A percentile compares a stretch with the other conserved stretches of the same genome.
These are phyloP conservation scores for Iodosphaeria phyllophila DNA, from an alignment of 2,329 filamentous ascomycete species.

Conservation along the genomic window DNA sequence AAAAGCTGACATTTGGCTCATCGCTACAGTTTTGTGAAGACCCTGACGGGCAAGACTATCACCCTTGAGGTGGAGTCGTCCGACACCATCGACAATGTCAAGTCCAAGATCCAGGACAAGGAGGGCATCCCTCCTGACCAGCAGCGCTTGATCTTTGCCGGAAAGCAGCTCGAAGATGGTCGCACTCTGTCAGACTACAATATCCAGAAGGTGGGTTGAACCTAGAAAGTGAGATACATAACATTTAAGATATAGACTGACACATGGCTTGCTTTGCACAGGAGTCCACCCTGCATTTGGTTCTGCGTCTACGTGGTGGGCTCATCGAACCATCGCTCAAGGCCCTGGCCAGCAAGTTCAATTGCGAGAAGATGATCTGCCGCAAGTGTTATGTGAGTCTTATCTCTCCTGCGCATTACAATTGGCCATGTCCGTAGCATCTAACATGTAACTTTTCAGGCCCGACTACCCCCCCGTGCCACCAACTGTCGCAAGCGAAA, in stretches of 20 bases:
- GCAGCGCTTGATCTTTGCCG: conserved; percentile 96
- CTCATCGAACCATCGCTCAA: conserved; percentile 99
- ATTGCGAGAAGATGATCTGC: conserved; percentile 99
- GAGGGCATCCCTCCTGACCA: conserved; percentile 96
- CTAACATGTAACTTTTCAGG: too few species aligned
- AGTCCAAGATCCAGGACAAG: conserved; percentile 99
- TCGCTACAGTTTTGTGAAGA: conserved; percentile 86
- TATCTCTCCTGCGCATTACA: too few species aligned
- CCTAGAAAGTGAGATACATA: conserved; percentile 1
- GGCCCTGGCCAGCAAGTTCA: conserved; percentile 97
- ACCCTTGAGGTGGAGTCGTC: conserved; percentile 98
- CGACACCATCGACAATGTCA: conserved; percentile 99
- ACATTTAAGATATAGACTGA: conserved; percentile 1
- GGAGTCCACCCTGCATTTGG: conserved; percentile 96
- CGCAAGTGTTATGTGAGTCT: conserved; percentile 96
- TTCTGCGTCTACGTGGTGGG: conserved; percentile 97
- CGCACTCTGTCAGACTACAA: conserved; percentile 96
- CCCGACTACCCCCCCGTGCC: conserved; percentile 86
- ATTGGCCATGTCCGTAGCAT: too few species aligned
- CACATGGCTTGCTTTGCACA: conserved; percentile 16
- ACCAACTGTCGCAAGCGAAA: conserved; percentile 99
- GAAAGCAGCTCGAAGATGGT: conserved; percentile 98
- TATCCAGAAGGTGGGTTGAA: conserved; percentile 76
- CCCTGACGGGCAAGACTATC: conserved; percentile 99
- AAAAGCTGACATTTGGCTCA: conserved; percentile 7